Percentiles rank a stretch among this genome's conserved stretches.
phyloP scores from a whole-genome alignment of 2,329 filamentous ascomycete species.

The Alternaria ventricosa region DNA sequence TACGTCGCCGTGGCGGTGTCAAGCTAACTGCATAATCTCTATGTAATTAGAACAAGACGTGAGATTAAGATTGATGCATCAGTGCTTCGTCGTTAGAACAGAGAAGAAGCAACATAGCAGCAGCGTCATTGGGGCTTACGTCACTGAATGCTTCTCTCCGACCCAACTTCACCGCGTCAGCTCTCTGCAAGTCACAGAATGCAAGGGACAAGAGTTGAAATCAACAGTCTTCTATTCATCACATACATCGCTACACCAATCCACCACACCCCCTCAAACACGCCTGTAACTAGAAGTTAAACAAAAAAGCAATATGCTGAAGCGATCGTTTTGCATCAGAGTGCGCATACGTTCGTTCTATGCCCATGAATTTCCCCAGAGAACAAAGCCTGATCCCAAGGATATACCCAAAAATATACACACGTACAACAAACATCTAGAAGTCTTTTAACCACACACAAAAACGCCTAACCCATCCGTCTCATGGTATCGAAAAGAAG shows the following conservation, averaged over 20 bases:
- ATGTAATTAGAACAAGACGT: background rate
- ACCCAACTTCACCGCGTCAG: background rate
- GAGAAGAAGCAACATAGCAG: background rate
- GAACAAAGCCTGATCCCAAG: constrained; percentile 1
- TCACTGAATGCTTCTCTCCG: background rate
- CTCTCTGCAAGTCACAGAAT: background rate
- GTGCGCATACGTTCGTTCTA: constrained; percentile 1
- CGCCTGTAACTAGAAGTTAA: constrained; percentile 9
- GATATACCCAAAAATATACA: background rate
- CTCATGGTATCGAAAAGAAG: background rate
- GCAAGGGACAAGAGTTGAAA: background rate
- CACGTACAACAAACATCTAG: background rate
- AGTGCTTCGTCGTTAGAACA: background rate
- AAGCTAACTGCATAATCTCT: background rate
- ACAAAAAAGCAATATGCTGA: constrained; percentile 11
- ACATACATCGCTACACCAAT: constrained; percentile 17
- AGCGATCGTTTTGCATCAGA: constrained; percentile 4
- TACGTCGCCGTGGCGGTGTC: background rate
- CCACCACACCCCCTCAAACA: constrained; percentile 8
- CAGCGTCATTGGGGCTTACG: background rate
- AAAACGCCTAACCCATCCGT: constrained; percentile 3
- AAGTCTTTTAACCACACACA: background rate
- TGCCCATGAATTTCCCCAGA: background rate
- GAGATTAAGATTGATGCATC: background rate
- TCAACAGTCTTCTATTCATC: background rate